Base-by-base conservation (phyloP, 2,329 filamentous ascomycete species). In the Geosmithia putterillii region DNA sequence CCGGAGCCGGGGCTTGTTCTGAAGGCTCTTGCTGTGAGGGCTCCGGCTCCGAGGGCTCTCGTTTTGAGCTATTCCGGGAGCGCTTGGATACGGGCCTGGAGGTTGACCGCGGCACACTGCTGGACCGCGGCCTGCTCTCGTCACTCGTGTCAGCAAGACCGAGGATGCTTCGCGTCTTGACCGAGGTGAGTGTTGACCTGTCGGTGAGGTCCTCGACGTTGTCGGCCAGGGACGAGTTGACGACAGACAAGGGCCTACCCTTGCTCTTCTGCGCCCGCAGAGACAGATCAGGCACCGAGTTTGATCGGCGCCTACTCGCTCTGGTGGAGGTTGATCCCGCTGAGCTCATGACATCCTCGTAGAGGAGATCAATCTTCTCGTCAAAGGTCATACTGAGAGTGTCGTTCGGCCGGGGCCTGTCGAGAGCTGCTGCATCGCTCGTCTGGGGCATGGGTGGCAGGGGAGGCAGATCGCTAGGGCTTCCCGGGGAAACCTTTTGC, bases 371-470 rank as follows among this genome's bases (percentile, higher is more conserved):
- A 59, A 77, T 72, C 53, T 76, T 77, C 50, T 77, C 74, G 42
- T 76, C 63, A 47, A 74, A 68, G 0, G 71, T 74, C 73, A 76
- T 77, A 52, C 71, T 76, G 55, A 67, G 70, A 3, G 71, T 74
- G 46, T 73, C 58, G 46, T 74, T 76, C 3, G 71, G 67, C 6
- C 32, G 14, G 14, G n/a, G 6, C 19, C 7, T 32, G 35, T 12
- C 8, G n/a, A n/a, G n/a, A n/a, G n/a, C n/a, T n/a, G n/a, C n/a
- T n/a, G n/a, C n/a, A 28, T 28, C 35, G 21, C 7, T 60, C 59
- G 17, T 64, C 61, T 45, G 59, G 2, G 73, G 70, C 1, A 67
- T 60, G 17, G 62, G 57, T 7, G 71, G 71, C n/a, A 75, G 61
- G 19, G 72, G 69, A 7, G 73, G 71, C n/a, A 76, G 60, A 41